Percentiles rank a stretch among this genome's conserved stretches.
Conservation (phyloP, 2,329 filamentous ascomycete genomes). For the Colletotrichum incanum region DNA sequence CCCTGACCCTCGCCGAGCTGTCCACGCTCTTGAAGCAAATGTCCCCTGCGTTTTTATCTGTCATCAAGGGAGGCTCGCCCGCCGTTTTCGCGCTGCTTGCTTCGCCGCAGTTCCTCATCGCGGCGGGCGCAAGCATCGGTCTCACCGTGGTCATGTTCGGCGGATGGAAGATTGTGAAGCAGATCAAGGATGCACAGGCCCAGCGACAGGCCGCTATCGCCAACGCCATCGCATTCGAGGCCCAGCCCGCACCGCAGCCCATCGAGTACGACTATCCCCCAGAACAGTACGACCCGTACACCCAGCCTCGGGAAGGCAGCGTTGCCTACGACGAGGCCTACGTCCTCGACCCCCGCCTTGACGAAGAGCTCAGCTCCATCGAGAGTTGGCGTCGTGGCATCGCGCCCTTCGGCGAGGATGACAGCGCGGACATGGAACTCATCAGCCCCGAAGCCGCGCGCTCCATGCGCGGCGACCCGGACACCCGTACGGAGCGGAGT, state of each 20-base stretch:
- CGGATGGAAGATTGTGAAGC: conserved; percentile 97
- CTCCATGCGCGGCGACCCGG: conserved; percentile 60
- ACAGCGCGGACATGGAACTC: conserved; percentile 68
- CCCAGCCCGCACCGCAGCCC: conserved; percentile 32
- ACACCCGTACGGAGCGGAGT: conserved; percentile 56
- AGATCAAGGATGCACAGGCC: conserved; percentile 69
- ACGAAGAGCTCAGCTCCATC: conserved; percentile 72
- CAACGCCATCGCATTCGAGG: conserved; percentile 51
- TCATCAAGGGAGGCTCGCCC: conserved; percentile 86
- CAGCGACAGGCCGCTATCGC: conserved; percentile 46
- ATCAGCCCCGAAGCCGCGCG: conserved; percentile 71
- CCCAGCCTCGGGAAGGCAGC: conserved; percentile 44
- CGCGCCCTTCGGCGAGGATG: conserved; percentile 61
- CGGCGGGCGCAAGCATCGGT: conserved; percentile 88
- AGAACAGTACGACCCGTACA: conserved; percentile 29
- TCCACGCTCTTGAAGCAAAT: conserved; percentile 87
- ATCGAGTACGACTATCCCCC: conserved; percentile 34
- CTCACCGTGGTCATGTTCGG: conserved; percentile 97
- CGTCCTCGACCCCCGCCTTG: conserved; percentile 56
- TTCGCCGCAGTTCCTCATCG: conserved; percentile 94
- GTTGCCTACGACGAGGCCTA: conserved; percentile 68
- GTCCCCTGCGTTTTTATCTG: conserved; percentile 82
- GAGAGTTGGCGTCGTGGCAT: conserved; percentile 74
- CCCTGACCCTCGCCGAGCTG: conserved; percentile 92
- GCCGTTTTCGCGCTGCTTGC: conserved; percentile 89